Evolutionary conservation across 169 alveolate genomes (phyloP), one percentile per base, ranked within the genome.

Genomic region (Cryptosporidium muris): DNA sequence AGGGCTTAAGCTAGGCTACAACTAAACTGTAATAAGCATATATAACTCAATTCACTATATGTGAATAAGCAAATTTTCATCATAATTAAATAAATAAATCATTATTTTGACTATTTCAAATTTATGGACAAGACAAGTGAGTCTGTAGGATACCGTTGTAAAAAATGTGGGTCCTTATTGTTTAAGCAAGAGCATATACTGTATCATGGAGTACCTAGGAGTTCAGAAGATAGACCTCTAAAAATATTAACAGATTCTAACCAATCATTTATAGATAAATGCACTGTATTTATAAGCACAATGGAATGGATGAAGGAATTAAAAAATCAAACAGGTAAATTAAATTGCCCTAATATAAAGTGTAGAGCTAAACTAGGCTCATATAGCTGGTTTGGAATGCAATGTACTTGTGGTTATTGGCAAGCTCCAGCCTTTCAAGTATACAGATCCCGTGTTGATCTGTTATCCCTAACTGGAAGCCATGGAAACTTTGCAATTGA

Each of bases 351-450:
- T 43, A 74, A 74, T 53, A 11, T 25, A n/a, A 40, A 47, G 4
- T 74, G 85, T 45, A 68, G 37, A 25, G 45, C 85, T 5, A 74
- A 74, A 45, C 11, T 74, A 51, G 85, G 85, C 2, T 74, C 42
- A 14, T 74, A 58, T 60, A 43, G 74, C 47, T 74, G 85, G 85
- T 62, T 56, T 60, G 85, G 85, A 40, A 68, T 14, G 25, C 54
- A 48, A 51, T 74, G 85, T 45, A 58, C 85, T 8, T 74, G 85
- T 16, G 85, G 85, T 58, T 60, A 34, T 43, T 74, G 85, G 85
- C 85, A 74, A 25, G 48, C 68, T 7, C 85, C 85, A 7, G 63
- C 85, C 6, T 74, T 74, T 43, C 85, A 74, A 51, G 60, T 74
- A 3, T 68, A 74, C 9, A 74, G 25, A 48, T 74, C 85, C 12